Conservation (phyloP, 345 rosid species). For the Camelina laxa region DNA sequence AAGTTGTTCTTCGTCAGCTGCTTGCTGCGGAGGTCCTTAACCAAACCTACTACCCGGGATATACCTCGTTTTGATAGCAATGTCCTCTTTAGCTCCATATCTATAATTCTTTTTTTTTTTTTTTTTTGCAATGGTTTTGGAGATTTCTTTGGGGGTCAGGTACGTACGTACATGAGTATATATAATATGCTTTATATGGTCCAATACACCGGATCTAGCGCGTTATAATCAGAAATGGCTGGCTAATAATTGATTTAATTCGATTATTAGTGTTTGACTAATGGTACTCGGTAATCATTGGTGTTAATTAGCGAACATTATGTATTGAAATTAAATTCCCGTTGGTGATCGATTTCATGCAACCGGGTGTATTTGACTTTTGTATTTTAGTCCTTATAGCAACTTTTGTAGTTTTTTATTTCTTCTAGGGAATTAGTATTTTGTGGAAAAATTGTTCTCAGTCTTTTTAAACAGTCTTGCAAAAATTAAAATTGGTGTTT, state of each 20-base stretch:
- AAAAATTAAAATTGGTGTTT: too few species aligned
- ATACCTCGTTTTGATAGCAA: slow-evolving; percentile 13
- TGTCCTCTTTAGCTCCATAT: slow-evolving; percentile 23
- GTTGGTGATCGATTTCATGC: not conserved
- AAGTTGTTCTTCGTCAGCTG: not conserved
- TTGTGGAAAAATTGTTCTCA: not conserved
- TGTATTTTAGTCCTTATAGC: not conserved
- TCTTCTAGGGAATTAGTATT: too few species aligned
- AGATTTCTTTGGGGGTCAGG: not conserved
- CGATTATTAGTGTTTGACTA: slow-evolving; percentile 4
- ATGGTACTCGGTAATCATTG: slow-evolving; percentile 20
- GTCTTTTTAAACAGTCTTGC: too few species aligned
- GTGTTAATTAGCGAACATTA: not conserved
- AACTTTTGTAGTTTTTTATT: not conserved
- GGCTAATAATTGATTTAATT: slow-evolving; percentile 17
- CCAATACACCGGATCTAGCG: slow-evolving; percentile 7
- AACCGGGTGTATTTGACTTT: slow-evolving; percentile 19
- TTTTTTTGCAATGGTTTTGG: not conserved
- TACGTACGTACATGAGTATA: not conserved
- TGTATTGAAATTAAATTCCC: not conserved
- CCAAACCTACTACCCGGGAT: slow-evolving; percentile 15
- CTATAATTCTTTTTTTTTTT: too few species aligned
- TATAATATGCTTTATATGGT: not conserved
- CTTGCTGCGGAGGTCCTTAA: not conserved
- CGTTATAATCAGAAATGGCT: slow-evolving; percentile 25